Percentiles rank a stretch among this genome's conserved stretches.
phyloP scores from a whole-genome alignment of 306 rosid genomes.

The Trichosanthes truncata region DNA sequence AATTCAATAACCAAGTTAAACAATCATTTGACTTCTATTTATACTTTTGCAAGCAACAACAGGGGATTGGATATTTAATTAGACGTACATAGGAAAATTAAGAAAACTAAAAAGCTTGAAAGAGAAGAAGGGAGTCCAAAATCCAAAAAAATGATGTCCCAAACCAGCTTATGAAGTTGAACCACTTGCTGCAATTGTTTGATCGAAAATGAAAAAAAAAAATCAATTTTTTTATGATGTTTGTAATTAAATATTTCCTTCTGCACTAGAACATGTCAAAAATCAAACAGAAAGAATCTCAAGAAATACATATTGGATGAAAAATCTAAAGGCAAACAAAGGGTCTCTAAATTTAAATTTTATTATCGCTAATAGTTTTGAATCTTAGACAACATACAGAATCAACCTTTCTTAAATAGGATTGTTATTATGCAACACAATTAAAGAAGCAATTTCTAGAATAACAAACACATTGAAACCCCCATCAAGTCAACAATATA shows the following conservation, averaged over 20 bases:
- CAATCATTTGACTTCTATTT: not conserved
- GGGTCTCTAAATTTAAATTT: not conserved
- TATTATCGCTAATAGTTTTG: not conserved
- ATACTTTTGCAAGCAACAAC: not conserved
- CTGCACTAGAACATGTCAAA: not conserved
- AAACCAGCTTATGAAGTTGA: not conserved
- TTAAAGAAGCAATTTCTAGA: not conserved
- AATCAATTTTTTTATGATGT: not conserved
- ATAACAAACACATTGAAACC: not conserved
- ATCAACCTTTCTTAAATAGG: not conserved
- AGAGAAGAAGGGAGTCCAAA: not conserved
- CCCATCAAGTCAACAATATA: not conserved
- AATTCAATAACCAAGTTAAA: not conserved
- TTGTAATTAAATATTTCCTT: not conserved
- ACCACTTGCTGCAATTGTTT: not conserved
- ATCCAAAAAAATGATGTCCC: not conserved
- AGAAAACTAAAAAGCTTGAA: not conserved
- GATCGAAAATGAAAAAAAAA: not conserved
- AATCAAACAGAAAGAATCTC: not conserved
- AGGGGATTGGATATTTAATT: not conserved
- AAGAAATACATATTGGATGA: not conserved
- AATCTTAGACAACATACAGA: not conserved
- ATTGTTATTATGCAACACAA: not conserved
- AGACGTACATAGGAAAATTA: not conserved
- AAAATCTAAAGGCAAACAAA: not conserved